Conservation (phyloP, 805 yeast genomes). For the Ogataea kodamae region DNA sequence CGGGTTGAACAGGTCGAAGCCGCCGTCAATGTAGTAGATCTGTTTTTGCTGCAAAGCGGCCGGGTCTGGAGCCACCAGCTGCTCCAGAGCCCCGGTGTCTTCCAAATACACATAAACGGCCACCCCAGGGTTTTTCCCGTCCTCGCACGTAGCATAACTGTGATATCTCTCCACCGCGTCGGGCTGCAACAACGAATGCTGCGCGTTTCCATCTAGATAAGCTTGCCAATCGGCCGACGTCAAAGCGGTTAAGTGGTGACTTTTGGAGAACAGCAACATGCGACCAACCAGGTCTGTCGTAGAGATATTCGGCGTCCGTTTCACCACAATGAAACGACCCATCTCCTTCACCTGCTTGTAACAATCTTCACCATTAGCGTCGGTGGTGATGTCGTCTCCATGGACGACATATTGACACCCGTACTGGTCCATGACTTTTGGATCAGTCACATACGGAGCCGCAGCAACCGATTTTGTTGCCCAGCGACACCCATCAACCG, state of each 20-base stretch:
- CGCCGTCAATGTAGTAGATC: slow-evolving; percentile 68
- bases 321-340: slow-evolving; percentile 88
- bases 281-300: slow-evolving; percentile 94
- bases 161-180: slow-evolving; percentile 43
- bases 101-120: slow-evolving; percentile 48
- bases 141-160: slow-evolving; percentile 57
- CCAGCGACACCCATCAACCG: slow-evolving; percentile 92
- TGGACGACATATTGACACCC: slow-evolving; percentile 92
- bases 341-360: slow-evolving; percentile 77
- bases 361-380: slow-evolving; percentile 92
- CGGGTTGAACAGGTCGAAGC: slow-evolving; percentile 88
- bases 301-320: slow-evolving; percentile 88
- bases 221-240: slow-evolving; percentile 23
- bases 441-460: slow-evolving; percentile 95
- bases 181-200: slow-evolving; percentile 23
- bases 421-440: slow-evolving; percentile 67
- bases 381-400: slow-evolving; percentile 97
- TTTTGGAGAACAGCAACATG: slow-evolving; percentile 60
- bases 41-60: slow-evolving; percentile 11
- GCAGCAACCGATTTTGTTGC: slow-evolving; percentile 60
- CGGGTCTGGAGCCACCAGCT: slow-evolving; percentile 36
- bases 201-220: slow-evolving; percentile 3
- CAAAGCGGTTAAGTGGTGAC: slow-evolving; percentile 50
- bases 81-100: slow-evolving; percentile 27
- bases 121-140: slow-evolving; percentile 57